A percentile compares a stretch with the other conserved stretches of the same genome.
phyloP scores from a whole-genome alignment of 2,329 filamentous ascomycete species.

The Mycocentrospora acerina region DNA sequence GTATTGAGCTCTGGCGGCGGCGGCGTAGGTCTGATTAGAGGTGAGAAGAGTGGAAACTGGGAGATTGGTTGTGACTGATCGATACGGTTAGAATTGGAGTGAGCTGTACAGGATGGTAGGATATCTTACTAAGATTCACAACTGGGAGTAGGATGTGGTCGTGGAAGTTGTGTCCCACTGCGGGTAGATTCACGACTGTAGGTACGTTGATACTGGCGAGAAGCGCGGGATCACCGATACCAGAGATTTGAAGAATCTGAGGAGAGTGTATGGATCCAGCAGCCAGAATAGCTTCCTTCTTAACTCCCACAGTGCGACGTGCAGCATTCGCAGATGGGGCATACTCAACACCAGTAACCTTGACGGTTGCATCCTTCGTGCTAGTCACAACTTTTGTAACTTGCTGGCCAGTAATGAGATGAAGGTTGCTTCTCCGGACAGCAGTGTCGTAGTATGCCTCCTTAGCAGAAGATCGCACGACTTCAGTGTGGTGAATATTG shows the following conservation, averaged over 20 bases:
- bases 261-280: slow-evolving; percentile 29
- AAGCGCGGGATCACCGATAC: slow-evolving; percentile 25
- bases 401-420: slow-evolving; percentile 19
- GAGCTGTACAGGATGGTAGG: neutral
- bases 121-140: slow-evolving; percentile 12
- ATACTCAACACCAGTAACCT: slow-evolving; percentile 23
- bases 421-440: slow-evolving; percentile 17
- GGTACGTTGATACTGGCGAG: slow-evolving; percentile 21
- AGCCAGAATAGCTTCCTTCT: slow-evolving; percentile 25
- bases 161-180: slow-evolving; percentile 27
- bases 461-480: slow-evolving; percentile 19
- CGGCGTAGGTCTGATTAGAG: slow-evolving; percentile 22
- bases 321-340: slow-evolving; percentile 14
- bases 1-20: slow-evolving; percentile 19
- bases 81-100: neutral
- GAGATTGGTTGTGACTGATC: slow-evolving; percentile 15
- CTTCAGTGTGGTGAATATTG: slow-evolving; percentile 13
- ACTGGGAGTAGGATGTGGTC: slow-evolving; percentile 17
- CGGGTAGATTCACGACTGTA: slow-evolving; percentile 24
- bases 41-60: slow-evolving; percentile 3
- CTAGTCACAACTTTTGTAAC: slow-evolving; percentile 16
- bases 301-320: slow-evolving; percentile 16
- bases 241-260: slow-evolving; percentile 29
- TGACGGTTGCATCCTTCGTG: slow-evolving; percentile 8
- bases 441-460: slow-evolving; percentile 24